These are phyloP conservation scores for Fusarium cicatricum DNA, from an alignment of 2,329 filamentous ascomycete genomes.

Conservation along the genomic window DNA sequence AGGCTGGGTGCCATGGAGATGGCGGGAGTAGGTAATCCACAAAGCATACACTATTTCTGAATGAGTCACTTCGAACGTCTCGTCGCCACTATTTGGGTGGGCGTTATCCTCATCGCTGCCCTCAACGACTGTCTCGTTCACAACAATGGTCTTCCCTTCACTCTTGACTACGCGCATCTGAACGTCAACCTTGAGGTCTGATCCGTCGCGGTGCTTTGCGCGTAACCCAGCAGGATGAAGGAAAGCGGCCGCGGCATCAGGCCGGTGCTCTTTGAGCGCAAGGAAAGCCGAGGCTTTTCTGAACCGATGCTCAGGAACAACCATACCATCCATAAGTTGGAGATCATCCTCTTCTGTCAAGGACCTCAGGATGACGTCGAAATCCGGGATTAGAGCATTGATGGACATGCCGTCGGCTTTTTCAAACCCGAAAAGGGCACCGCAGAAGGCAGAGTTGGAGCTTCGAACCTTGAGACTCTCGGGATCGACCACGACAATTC, in stretches of 20 bases:
- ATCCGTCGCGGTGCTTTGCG: slow-evolving; percentile 88
- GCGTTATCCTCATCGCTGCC: slow-evolving; percentile 63
- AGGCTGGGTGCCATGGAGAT: slow-evolving; percentile 79
- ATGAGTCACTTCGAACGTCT: slow-evolving; percentile 58
- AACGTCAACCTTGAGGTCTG: slow-evolving; percentile 91
- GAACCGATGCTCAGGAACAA: slow-evolving; percentile 96
- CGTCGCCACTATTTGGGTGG: slow-evolving; percentile 47
- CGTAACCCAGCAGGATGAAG: slow-evolving; percentile 83
- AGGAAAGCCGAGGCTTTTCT: slow-evolving; percentile 86
- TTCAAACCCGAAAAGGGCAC: slow-evolving; percentile 88
- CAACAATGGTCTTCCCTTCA: slow-evolving; percentile 70
- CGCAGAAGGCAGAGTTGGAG: slow-evolving; percentile 94
- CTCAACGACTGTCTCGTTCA: slow-evolving; percentile 72
- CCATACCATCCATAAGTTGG: slow-evolving; percentile 87
- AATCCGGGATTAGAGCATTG: slow-evolving; percentile 82
- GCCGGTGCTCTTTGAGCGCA: slow-evolving; percentile 81
- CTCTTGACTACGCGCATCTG: slow-evolving; percentile 97
- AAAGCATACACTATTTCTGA: slow-evolving; percentile 91
- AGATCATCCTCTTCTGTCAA: slow-evolving; percentile 89
- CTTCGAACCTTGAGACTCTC: slow-evolving; percentile 82
- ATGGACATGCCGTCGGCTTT: slow-evolving; percentile 83
- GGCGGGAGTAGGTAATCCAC: slow-evolving; percentile 96
- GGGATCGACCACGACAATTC: slow-evolving; percentile 92
- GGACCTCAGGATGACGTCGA: slow-evolving; percentile 82
- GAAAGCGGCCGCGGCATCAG: slow-evolving; percentile 81